A percentile compares a stretch with the other conserved stretches of the same genome.
These are phyloP conservation scores for Plasmodium berghei DNA, from an alignment of 169 alveolate genomes.

Conservation along the genomic window DNA sequence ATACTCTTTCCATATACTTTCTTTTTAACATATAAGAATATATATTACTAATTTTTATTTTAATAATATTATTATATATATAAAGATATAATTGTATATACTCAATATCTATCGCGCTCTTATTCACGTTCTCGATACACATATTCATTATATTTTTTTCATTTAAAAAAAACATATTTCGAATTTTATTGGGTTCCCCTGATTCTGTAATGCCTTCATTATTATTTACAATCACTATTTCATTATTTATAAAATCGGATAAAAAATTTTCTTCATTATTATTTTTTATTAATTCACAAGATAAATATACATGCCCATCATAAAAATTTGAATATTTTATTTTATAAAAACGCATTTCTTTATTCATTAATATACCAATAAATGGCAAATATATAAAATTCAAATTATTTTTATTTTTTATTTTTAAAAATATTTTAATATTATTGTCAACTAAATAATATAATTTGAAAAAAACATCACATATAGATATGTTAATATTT, in stretches of 20 bases:
- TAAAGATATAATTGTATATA: slow-evolving; percentile 38
- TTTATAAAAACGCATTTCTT: slow-evolving; percentile 8
- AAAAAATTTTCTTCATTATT: background rate
- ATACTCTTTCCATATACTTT: slow-evolving; percentile 15
- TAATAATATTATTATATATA: slow-evolving; percentile 28
- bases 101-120: slow-evolving; percentile 29
- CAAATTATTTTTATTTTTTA: slow-evolving; percentile 26
- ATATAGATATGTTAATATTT: slow-evolving; percentile 9
- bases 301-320: slow-evolving; percentile 10
- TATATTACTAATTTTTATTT: slow-evolving; percentile 29
- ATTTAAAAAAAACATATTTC: slow-evolving; percentile 2
- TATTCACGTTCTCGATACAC: background rate
- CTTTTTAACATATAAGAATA: slow-evolving; percentile 1
- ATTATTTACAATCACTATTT: background rate
- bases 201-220: background rate
- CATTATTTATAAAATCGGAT: background rate
- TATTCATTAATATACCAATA: slow-evolving; percentile 27
- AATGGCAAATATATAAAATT: slow-evolving; percentile 43
- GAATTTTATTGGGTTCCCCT: background rate
- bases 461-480: slow-evolving; percentile 12
- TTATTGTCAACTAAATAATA: slow-evolving; percentile 30
- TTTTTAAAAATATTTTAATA: slow-evolving; percentile 22
- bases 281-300: slow-evolving; percentile 5
- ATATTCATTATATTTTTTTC: slow-evolving; percentile 30
- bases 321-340: slow-evolving; percentile 21